Evolutionary conservation across 768 basidiomycete species (phyloP).

Genomic region (Pisolithus microcarpus): DNA sequence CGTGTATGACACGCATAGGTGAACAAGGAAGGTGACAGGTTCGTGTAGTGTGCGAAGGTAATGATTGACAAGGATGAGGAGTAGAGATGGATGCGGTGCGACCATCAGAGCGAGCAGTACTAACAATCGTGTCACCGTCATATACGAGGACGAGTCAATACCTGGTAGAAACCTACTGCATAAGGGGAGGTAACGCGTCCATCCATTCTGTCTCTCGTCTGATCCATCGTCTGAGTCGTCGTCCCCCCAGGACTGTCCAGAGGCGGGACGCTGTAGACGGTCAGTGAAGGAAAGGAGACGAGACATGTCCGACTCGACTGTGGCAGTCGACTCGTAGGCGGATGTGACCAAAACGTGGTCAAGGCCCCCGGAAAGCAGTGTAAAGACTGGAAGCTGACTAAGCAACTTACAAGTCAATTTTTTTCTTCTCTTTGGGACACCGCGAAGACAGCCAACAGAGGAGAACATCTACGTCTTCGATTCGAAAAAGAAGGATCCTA

Average conservation of each 20-base stretch:
- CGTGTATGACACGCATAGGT: constrained; percentile 54
- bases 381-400: too few relatives aligned
- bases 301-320: not conserved
- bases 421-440: too few relatives aligned
- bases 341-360: too few relatives aligned
- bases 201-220: constrained; percentile 36
- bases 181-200: constrained; percentile 55
- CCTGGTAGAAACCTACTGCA: constrained; percentile 33
- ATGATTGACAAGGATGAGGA: constrained; percentile 61
- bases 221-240: constrained; percentile 22
- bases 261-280: not conserved
- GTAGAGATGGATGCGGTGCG: constrained; percentile 67
- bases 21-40: constrained; percentile 40
- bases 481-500: too few relatives aligned
- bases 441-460: too few relatives aligned
- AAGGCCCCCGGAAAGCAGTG: too few relatives aligned
- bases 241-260: not conserved
- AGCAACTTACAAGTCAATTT: too few relatives aligned
- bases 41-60: constrained; percentile 50
- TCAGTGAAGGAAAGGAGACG: not conserved
- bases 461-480: too few relatives aligned
- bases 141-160: not conserved
- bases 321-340: too few relatives aligned
- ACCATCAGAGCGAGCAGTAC: constrained; percentile 52
- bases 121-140: constrained; percentile 12